A percentile compares a stretch with the other conserved stretches of the same genome.
These are phyloP conservation scores for Penicillium pulvis DNA, from an alignment of 495 filamentous ascomycete genomes.

Conservation along the genomic window DNA sequence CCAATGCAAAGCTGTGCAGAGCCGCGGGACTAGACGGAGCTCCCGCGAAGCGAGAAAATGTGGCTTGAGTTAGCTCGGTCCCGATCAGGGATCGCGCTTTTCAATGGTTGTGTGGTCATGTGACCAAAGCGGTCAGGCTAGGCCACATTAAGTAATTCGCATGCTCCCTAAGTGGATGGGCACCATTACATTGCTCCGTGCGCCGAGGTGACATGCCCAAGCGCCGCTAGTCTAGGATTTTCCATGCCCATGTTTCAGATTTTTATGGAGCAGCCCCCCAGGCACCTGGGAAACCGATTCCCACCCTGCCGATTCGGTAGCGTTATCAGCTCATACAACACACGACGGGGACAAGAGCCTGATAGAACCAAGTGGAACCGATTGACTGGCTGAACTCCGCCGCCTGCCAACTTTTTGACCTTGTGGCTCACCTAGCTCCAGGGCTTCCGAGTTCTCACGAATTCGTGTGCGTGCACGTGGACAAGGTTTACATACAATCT, in stretches of 20 bases:
- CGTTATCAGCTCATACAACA: background rate
- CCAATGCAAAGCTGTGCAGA: conserved; percentile 15
- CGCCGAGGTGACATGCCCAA: conserved; percentile 5
- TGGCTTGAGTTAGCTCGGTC: conserved; percentile 2
- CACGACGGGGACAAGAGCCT: background rate
- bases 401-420: conserved; percentile 1
- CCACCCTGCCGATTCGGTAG: background rate
- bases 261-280: conserved; percentile 8
- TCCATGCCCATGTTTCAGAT: conserved; percentile 31
- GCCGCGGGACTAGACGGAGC: conserved; percentile 14
- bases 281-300: background rate
- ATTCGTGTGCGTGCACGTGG: too few relatives aligned
- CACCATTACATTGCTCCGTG: conserved; percentile 1
- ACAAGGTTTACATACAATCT: too few relatives aligned
- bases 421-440: background rate
- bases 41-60: conserved; percentile 16
- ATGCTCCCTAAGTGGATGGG: too few relatives aligned
- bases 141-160: background rate
- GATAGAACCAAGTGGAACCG: background rate
- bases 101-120: conserved; percentile 14
- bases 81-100: conserved; percentile 10
- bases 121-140: conserved; percentile 3
- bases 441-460: too few relatives aligned
- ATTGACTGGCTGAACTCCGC: background rate
- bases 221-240: conserved; percentile 24